A percentile compares a stretch with the other conserved stretches of the same genome.
Conservation (phyloP, 1,139 yeast genomes). For the Ashbya aceris region DNA sequence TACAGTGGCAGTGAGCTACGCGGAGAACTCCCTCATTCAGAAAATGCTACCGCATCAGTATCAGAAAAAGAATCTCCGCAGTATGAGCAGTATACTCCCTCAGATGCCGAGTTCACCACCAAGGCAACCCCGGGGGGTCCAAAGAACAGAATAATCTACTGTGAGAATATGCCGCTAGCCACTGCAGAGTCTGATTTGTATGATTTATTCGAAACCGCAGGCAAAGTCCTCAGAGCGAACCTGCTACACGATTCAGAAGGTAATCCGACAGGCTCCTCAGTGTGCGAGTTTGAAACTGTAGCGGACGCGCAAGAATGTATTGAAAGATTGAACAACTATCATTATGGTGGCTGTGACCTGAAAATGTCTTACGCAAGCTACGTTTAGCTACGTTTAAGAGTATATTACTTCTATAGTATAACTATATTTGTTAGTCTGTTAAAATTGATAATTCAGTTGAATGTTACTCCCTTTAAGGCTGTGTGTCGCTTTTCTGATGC, state of each 20-base stretch:
- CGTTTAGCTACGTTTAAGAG: background rate
- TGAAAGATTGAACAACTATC: conserved; percentile 63
- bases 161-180: conserved; percentile 77
- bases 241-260: conserved; percentile 59
- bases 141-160: conserved; percentile 54
- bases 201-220: conserved; percentile 82
- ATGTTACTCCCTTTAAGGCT: no score
- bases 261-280: conserved; percentile 74
- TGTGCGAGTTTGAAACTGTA: conserved; percentile 62
- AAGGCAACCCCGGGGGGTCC: conserved; percentile 38
- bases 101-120: background rate
- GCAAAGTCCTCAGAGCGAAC: conserved; percentile 69
- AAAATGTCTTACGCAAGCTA: conserved; percentile 50
- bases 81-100: background rate
- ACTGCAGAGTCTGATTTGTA: conserved; percentile 77
- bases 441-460: no score
- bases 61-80: background rate
- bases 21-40: background rate
- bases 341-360: conserved; percentile 74
- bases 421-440: no score
- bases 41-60: background rate
- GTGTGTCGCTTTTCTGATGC: no score
- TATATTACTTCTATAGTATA: no score
- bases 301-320: conserved; percentile 72
- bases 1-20: background rate